phyloP scores from a whole-genome alignment of 2,329 filamentous ascomycete genomes.

The Ceratocystis huliohia region DNA sequence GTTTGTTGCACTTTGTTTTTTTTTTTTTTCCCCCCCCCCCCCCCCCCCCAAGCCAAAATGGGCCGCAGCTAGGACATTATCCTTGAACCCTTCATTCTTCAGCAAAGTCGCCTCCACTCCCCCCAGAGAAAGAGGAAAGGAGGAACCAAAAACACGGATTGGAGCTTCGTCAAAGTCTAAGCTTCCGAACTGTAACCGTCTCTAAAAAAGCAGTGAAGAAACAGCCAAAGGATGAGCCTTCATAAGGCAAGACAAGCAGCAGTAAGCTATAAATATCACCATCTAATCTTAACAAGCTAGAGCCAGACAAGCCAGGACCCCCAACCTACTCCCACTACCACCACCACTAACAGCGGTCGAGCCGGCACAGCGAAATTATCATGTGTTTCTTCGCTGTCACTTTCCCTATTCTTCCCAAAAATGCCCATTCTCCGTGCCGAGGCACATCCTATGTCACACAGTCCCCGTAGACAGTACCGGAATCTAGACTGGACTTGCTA shows the following conservation, averaged over 20 bases:
- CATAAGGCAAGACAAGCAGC: too few species aligned
- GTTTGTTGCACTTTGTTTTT: too few species aligned
- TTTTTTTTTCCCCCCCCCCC: too few species aligned
- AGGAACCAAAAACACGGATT: background rate
- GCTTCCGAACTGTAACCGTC: too few species aligned
- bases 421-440: background rate
- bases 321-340: too few species aligned
- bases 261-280: too few species aligned
- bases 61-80: background rate
- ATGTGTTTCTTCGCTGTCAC: background rate
- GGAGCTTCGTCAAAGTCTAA: background rate
- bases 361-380: too few species aligned
- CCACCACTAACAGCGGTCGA: too few species aligned
- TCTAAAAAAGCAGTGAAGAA: too few species aligned
- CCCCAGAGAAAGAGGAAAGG: background rate
- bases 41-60: background rate
- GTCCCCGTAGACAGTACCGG: background rate
- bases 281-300: too few species aligned
- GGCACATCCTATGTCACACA: background rate
- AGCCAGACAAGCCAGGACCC: too few species aligned
- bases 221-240: too few species aligned
- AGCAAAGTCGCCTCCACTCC: background rate
- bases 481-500: background rate
- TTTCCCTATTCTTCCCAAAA: background rate
- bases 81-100: background rate